phyloP scores from a whole-genome alignment of 2,329 filamentous ascomycete genomes.

The Penicillium sp. region DNA sequence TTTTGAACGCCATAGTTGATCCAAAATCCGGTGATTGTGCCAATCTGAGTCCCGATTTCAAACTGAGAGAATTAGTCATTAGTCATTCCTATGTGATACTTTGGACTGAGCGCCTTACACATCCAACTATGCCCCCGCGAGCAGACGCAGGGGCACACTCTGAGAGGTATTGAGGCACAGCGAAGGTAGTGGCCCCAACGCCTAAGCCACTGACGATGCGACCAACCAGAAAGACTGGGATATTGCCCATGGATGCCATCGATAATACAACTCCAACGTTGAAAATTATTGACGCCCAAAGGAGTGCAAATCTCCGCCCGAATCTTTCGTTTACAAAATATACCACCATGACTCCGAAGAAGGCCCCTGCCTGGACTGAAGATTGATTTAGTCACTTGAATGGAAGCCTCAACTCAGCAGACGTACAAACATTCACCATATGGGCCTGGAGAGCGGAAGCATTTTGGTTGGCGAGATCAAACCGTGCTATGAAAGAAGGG shows the following conservation, averaged over 20 bases:
- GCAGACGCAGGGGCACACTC: conserved; percentile 59
- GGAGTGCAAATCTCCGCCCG: conserved; percentile 57
- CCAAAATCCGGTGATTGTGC: conserved; percentile 48
- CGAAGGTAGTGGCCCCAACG: conserved; percentile 51
- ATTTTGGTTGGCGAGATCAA: neutral
- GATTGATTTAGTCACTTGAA: neutral
- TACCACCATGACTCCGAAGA: conserved; percentile 36
- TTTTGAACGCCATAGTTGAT: conserved; percentile 52
- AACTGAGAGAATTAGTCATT: conserved; percentile 30
- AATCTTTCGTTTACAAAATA: conserved; percentile 38
- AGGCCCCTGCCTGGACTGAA: conserved; percentile 18
- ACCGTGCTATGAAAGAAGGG: no score
- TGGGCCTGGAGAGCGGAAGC: neutral
- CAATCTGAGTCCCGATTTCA: conserved; percentile 57
- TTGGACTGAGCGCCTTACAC: no score
- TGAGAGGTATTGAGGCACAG: conserved; percentile 59
- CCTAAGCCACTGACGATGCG: conserved; percentile 45
- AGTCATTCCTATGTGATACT: no score
- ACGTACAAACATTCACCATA: neutral
- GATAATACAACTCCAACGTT: conserved; percentile 64
- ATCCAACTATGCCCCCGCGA: conserved; percentile 57
- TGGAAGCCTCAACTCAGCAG: no score
- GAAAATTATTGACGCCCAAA: conserved; percentile 57
- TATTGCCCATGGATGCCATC: conserved; percentile 56
- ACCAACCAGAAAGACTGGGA: conserved; percentile 64